Evolutionary conservation across 1,284 basidiomycete species (phyloP).

Genomic region (Ceratobasidium sp.): DNA sequence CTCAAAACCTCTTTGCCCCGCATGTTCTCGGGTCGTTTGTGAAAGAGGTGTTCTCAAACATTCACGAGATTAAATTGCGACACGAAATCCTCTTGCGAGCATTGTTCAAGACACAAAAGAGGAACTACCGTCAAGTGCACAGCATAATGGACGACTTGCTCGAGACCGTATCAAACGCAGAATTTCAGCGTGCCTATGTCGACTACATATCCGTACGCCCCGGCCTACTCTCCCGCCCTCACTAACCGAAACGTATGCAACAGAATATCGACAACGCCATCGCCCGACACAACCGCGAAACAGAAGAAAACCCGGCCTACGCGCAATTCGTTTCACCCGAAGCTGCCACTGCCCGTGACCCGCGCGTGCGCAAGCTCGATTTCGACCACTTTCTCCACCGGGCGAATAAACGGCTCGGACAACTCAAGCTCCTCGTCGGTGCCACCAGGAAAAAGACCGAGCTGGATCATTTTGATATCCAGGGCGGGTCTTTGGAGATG

Average conservation of each 20-base stretch:
- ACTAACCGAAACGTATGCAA: slow-evolving; percentile 33
- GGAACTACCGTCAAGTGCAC: slow-evolving; percentile 79
- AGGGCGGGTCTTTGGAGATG: slow-evolving; percentile 63
- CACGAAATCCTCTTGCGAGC: slow-evolving; percentile 71
- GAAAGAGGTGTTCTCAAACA: slow-evolving; percentile 75
- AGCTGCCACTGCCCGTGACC: slow-evolving; percentile 65
- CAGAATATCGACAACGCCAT: slow-evolving; percentile 74
- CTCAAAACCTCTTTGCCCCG: slow-evolving; percentile 63
- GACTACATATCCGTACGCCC: slow-evolving; percentile 67
- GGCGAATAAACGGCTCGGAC: slow-evolving; percentile 80
- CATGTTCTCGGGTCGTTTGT: slow-evolving; percentile 65
- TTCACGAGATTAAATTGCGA: slow-evolving; percentile 65
- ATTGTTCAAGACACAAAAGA: slow-evolving; percentile 73
- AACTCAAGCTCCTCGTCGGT: slow-evolving; percentile 74
- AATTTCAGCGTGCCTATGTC: slow-evolving; percentile 70
- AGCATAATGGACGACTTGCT: slow-evolving; percentile 79
- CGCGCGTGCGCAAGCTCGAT: slow-evolving; percentile 75
- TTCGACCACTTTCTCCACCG: slow-evolving; percentile 80
- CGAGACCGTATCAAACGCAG: slow-evolving; percentile 56
- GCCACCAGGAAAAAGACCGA: slow-evolving; percentile 69
- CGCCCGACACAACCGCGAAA: slow-evolving; percentile 74
- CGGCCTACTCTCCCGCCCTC: neutral
- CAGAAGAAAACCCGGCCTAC: slow-evolving; percentile 69
- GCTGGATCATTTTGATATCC: slow-evolving; percentile 68
- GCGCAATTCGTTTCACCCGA: slow-evolving; percentile 60